A percentile compares a stretch with the other conserved stretches of the same genome.
phyloP scores from a whole-genome alignment of 176 grass and related monocot species.

The Alloteropsis semialata region DNA sequence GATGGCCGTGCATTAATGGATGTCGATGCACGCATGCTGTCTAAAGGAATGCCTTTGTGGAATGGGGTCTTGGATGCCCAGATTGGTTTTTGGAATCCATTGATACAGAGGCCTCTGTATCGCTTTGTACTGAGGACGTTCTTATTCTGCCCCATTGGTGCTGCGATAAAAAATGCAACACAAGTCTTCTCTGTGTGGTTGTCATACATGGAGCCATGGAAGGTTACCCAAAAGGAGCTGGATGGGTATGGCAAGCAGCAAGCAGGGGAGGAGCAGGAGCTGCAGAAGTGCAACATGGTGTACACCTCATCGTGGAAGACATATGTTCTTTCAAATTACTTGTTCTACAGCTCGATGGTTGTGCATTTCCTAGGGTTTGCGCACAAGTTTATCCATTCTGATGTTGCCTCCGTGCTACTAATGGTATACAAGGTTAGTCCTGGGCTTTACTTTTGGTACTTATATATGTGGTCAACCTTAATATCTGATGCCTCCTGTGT shows the following conservation, averaged over 20 bases:
- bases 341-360: conserved; percentile 88
- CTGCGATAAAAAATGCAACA: conserved; percentile 52
- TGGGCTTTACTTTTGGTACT: not conserved
- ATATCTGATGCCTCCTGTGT: not conserved
- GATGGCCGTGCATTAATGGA: not conserved
- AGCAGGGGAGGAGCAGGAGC: conserved; percentile 23
- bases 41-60: conserved; percentile 25
- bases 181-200: conserved; percentile 76
- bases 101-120: conserved; percentile 79
- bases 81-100: conserved; percentile 50
- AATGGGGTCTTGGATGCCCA: conserved; percentile 28
- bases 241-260: conserved; percentile 39
- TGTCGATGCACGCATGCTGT: conserved; percentile 3
- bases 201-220: conserved; percentile 88
- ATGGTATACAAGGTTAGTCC: conserved; percentile 40
- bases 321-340: conserved; percentile 81
- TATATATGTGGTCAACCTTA: not conserved
- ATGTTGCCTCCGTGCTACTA: conserved; percentile 26
- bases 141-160: conserved; percentile 67
- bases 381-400: conserved; percentile 87
- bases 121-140: conserved; percentile 78
- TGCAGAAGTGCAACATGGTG: conserved; percentile 1
- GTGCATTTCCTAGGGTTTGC: conserved; percentile 92
- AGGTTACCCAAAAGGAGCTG: conserved; percentile 55
- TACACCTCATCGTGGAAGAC: conserved; percentile 57